Conservation (phyloP, 2,329 filamentous ascomycete genomes). For the Colletotrichum karsti region DNA sequence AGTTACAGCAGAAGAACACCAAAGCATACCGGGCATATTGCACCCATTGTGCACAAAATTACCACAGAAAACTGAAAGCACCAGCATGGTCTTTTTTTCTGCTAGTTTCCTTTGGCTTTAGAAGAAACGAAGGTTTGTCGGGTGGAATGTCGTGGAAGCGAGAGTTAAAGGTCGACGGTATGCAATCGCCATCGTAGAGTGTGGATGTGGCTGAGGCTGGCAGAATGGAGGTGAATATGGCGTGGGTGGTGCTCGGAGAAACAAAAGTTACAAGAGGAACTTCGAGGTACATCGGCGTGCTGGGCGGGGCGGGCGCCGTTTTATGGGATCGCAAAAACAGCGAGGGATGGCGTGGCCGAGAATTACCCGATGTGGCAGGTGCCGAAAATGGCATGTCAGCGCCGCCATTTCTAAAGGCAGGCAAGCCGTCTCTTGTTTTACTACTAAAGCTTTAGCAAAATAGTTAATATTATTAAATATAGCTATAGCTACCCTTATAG, state of each 20-base stretch:
- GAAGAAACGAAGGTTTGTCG: not conserved
- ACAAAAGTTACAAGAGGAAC: not conserved
- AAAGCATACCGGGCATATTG: not conserved
- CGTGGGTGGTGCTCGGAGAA: not conserved
- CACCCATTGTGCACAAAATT: not conserved
- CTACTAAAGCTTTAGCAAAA: not conserved
- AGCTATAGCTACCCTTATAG: not conserved
- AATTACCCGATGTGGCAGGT: slow-evolving; percentile 10
- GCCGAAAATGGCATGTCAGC: not conserved
- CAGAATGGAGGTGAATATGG: not conserved
- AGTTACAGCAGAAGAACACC: not conserved
- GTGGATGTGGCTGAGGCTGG: not conserved
- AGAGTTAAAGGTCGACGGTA: not conserved
- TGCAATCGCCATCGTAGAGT: not conserved
- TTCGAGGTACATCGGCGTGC: not conserved
- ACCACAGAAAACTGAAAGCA: not conserved
- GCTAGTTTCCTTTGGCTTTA: not conserved
- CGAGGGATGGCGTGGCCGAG: not conserved
- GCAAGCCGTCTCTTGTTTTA: not conserved
- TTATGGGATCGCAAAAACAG: not conserved
- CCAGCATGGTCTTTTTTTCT: not conserved
- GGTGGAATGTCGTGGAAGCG: not conserved
- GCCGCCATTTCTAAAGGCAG: not conserved
- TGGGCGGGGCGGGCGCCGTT: not conserved
- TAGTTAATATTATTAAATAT: not conserved